Conservation (phyloP, 768 basidiomycete species). For the Polyporus arcularius region DNA sequence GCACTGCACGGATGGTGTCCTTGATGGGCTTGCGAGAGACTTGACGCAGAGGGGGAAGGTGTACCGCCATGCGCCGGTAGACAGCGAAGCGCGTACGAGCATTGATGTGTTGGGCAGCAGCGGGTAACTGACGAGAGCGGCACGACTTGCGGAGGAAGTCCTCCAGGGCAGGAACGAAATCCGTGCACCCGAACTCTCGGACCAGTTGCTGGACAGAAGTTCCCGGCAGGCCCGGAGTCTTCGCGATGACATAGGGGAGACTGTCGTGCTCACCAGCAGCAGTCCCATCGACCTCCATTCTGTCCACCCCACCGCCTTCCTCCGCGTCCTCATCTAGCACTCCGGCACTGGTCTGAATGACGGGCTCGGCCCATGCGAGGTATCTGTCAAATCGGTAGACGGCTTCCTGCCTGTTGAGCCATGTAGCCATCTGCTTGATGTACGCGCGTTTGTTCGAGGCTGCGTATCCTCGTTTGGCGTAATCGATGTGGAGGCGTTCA, state of each 20-base stretch:
- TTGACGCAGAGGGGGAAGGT: background rate
- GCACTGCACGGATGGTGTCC: background rate
- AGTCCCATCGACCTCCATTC: background rate
- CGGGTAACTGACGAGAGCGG: background rate
- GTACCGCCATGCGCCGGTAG: background rate
- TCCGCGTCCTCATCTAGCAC: background rate
- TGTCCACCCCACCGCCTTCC: background rate
- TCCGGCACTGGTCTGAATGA: background rate
- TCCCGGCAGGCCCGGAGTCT: background rate
- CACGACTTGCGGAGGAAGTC: background rate
- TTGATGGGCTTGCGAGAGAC: background rate
- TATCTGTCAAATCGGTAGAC: constrained; percentile 27
- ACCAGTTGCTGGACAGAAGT: background rate
- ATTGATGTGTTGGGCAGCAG: background rate
- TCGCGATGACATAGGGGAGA: background rate
- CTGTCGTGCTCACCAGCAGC: background rate
- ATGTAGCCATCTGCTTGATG: constrained; percentile 39
- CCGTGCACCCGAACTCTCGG: background rate
- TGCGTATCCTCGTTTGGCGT: constrained; percentile 36
- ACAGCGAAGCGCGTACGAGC: background rate
- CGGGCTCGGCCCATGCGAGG: constrained; percentile 26
- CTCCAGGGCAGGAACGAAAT: background rate
- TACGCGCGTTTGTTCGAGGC: constrained; percentile 38
- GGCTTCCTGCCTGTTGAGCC: constrained; percentile 35
- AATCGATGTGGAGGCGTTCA: constrained; percentile 41